Conservation (phyloP, 345 rosid species). For the Eucalyptus erythrocorys region DNA sequence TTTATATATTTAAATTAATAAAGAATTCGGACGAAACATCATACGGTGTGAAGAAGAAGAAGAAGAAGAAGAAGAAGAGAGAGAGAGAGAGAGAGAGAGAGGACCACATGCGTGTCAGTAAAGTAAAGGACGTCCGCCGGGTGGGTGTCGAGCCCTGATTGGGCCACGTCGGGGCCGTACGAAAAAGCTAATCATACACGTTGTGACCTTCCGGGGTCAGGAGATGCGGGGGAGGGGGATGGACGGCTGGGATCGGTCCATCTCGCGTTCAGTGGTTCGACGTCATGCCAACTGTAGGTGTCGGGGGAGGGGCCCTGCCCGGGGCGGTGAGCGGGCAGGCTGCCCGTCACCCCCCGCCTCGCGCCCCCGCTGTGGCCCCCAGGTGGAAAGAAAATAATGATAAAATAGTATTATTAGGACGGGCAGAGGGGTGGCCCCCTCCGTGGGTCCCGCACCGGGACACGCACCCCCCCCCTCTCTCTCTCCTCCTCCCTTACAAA, state of each 20-base stretch:
- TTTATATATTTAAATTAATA: neutral
- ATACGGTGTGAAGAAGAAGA: neutral
- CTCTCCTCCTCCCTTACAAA: neutral
- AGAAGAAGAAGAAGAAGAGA: neutral
- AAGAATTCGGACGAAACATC: neutral
- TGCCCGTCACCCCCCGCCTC: slow-evolving; percentile 29
- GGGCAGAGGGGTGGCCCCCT: neutral
- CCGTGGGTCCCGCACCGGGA: neutral
- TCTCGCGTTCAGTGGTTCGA: slow-evolving; percentile 34
- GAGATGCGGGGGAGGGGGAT: neutral
- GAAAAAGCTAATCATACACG: slow-evolving; percentile 10
- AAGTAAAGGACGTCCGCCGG: slow-evolving; percentile 11
- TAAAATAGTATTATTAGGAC: neutral
- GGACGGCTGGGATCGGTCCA: slow-evolving; percentile 47
- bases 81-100: neutral
- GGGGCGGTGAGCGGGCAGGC: slow-evolving; percentile 49
- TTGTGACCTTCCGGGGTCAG: slow-evolving; percentile 11
- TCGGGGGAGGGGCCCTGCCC: slow-evolving; percentile 46
- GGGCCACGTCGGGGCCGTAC: slow-evolving; percentile 36
- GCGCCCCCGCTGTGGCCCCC: slow-evolving; percentile 34
- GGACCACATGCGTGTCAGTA: slow-evolving; percentile 85
- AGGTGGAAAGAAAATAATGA: slow-evolving; percentile 5
- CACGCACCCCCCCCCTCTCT: neutral
- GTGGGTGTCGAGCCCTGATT: slow-evolving; percentile 18
- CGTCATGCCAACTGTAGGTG: slow-evolving; percentile 71